Percentiles rank a stretch among this genome's conserved stretches.
Conservation (phyloP, 176 grass and related monocot species). For the Dactylis glomerata region DNA sequence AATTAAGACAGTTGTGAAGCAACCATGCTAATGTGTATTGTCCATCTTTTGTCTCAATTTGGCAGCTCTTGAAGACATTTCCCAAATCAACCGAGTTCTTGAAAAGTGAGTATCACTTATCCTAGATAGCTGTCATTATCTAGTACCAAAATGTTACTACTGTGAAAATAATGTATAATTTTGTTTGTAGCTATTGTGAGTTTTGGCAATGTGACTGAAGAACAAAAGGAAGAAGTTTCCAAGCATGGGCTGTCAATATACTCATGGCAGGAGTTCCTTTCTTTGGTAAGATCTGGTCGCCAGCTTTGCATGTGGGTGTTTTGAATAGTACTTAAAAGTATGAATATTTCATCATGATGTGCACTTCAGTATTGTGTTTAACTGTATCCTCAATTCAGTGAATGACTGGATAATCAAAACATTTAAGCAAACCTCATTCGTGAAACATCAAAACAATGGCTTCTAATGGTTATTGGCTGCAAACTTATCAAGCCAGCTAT, state of each 20-base stretch:
- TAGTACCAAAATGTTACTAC: constrained; percentile 1
- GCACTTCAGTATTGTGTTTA: background rate
- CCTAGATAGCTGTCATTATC: constrained; percentile 32
- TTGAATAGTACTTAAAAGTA: constrained; percentile 1
- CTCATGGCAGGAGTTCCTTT: constrained; percentile 73
- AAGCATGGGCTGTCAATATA: constrained; percentile 57
- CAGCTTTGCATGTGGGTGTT: background rate
- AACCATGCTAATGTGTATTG: background rate
- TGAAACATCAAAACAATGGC: background rate
- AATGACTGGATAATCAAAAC: constrained; percentile 18
- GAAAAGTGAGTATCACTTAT: constrained; percentile 63
- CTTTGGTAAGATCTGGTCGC: constrained; percentile 48
- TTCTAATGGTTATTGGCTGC: background rate
- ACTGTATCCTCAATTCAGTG: background rate
- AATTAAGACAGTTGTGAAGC: background rate
- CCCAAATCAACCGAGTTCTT: constrained; percentile 63
- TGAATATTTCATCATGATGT: constrained; percentile 10
- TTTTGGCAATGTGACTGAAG: constrained; percentile 59
- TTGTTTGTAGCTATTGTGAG: constrained; percentile 69
- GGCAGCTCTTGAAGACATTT: constrained; percentile 70
- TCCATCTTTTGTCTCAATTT: constrained; percentile 27
- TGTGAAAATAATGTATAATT: background rate
- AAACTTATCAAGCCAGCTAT: constrained; percentile 1
- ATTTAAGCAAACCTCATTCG: background rate
- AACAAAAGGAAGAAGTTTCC: constrained; percentile 69